Evolutionary conservation across 202 grass and related monocot genomes (phyloP).

Genomic region (Elaeis oleifera): DNA sequence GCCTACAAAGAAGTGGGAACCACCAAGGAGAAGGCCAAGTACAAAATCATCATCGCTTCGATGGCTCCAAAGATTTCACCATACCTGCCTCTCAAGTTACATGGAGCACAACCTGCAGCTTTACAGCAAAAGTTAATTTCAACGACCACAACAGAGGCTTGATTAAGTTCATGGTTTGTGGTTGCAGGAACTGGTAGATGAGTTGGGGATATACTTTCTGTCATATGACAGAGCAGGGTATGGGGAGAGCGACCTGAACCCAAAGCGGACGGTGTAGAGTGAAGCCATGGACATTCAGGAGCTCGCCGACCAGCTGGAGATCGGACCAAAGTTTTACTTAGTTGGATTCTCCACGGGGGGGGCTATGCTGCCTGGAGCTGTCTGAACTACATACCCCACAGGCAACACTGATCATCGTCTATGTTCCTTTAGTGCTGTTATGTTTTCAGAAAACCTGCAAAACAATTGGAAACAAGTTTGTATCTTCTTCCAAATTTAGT

Average conservation of each 20-base stretch:
- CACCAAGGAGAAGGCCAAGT: no score
- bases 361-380: conserved; percentile 5
- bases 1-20: no score
- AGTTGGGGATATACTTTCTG: conserved; percentile 1
- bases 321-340: conserved; percentile 7
- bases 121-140: no score
- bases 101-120: no score
- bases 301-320: conserved; percentile 5
- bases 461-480: no score
- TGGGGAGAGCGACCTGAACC: conserved; percentile 4
- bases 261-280: background rate
- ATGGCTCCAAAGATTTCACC: no score
- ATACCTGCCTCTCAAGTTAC: no score
- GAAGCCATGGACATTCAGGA: conserved; percentile 7
- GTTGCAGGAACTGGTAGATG: conserved; percentile 7
- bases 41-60: no score
- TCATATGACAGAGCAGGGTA: conserved; percentile 12
- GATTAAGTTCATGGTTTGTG: background rate
- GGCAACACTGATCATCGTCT: background rate
- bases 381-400: conserved; percentile 15
- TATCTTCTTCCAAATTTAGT: no score
- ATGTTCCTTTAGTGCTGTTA: no score
- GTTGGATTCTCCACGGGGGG: conserved; percentile 3
- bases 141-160: no score
- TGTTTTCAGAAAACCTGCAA: no score